Base-by-base conservation (phyloP, 192 early-diverging fungal genomes). In the Spizellomyces punctatus region DNA sequence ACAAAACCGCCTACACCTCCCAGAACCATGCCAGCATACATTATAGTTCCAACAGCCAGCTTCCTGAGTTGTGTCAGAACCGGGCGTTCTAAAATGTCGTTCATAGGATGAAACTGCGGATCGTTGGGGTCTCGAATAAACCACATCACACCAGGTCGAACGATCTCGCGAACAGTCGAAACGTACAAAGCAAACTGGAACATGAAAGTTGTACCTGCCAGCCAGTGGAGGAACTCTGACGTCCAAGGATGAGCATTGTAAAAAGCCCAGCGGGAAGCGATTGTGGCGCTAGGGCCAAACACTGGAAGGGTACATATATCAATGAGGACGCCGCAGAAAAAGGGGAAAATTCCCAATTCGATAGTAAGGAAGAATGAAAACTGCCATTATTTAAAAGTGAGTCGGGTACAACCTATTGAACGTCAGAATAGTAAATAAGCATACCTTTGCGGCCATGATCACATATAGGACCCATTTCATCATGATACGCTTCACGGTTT, bases 121-220 rank as follows among this genome's bases (percentile, higher is more conserved):
- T 99, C 97, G 58, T 93, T 96, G 3, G 96, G 96, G 71, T 99
- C 96, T 54, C 95, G 89, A 63, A 99, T 94, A 74, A 98, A 98
- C 97, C 97, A 99, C 86, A 99, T 86, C 27, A 98, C 93, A 17
- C 97, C 97, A 4, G 92, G 91, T 1, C 97, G 89, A 42, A 98
- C 88, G 17, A 95, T 83, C 49, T 91, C 86, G 42, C 95, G 85
- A 44, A 93, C 92, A 16, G 89, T 80, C 17, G 89, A 74, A 5
- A 99, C 90, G 76, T 95, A 95, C 7, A 89, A 80, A 4, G 96
- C 91, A 86, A 99, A 94, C 68, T 92, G 86, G 64, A 94, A 94
- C 94, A 98, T 95, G 73, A 97, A 95, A 17, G 86, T 87, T 10
- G 96, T 95, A 2, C 97, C 97, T 5, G 89, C 68, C 68, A 98